A percentile compares a stretch with the other conserved stretches of the same genome.
phyloP scores from a whole-genome alignment of 2,329 filamentous ascomycete genomes.

The Alternaria sp. region DNA sequence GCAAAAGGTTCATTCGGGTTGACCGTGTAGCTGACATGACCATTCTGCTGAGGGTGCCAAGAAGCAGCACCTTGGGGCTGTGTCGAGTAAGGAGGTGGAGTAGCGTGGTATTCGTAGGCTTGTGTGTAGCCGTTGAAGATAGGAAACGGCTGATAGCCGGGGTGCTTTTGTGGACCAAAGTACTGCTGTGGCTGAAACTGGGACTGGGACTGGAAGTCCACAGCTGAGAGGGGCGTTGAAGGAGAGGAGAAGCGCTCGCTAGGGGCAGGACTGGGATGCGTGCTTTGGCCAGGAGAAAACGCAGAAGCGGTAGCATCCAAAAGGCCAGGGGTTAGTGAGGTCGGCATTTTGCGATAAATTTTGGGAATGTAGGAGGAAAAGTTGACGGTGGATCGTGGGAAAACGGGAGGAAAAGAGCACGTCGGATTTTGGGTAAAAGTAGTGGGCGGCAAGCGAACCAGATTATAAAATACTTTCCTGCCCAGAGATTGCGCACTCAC shows the following conservation, averaged over 20 bases:
- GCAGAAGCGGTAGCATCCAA: background rate
- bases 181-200: background rate
- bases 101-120: background rate
- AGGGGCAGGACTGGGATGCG: background rate
- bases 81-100: background rate
- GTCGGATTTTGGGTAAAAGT: background rate
- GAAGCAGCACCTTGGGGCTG: background rate
- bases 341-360: background rate
- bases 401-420: background rate
- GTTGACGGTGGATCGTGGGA: background rate
- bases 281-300: background rate
- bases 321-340: background rate
- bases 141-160: background rate
- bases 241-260: conserved; percentile 2
- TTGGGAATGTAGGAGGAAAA: background rate
- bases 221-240: background rate
- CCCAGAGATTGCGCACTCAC: background rate
- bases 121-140: background rate
- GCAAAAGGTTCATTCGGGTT: background rate
- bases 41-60: background rate
- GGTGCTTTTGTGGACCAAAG: background rate
- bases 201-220: background rate
- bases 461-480: background rate
- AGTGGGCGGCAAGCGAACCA: conserved; percentile 1
- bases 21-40: background rate